These are phyloP conservation scores for Alternaria solani DNA, from an alignment of 2,329 filamentous ascomycete species.

Conservation along the genomic window DNA sequence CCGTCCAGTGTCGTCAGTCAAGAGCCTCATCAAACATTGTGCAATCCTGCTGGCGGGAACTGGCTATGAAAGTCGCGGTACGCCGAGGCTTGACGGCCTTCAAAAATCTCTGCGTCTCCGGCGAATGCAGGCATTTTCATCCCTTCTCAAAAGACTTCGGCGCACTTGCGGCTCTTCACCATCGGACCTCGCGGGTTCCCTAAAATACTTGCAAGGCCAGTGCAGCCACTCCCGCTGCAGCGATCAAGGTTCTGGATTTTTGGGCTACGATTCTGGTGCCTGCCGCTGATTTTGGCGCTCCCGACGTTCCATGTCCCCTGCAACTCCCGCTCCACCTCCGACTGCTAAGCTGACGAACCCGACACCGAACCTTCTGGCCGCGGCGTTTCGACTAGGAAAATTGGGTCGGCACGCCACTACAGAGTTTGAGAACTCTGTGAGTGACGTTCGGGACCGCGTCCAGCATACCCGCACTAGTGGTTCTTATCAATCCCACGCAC, in stretches of 20 bases:
- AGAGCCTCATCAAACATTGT: conserved; percentile 18
- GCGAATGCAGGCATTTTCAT: conserved; percentile 22
- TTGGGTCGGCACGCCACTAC: conserved; percentile 29
- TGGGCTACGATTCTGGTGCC: conserved; percentile 24
- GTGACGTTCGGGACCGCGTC: conserved; percentile 21
- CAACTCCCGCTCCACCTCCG: conserved; percentile 31
- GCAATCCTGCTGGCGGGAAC: conserved; percentile 6
- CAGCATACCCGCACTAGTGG: conserved; percentile 22
- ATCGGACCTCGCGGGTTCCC: conserved; percentile 24
- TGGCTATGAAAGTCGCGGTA: conserved; percentile 14
- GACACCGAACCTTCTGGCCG: conserved; percentile 46
- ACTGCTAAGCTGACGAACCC: conserved; percentile 39
- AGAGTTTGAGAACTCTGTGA: conserved; percentile 25
- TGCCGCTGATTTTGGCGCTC: conserved; percentile 30
- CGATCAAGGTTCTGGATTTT: conserved; percentile 24
- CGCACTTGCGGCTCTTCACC: conserved; percentile 18
- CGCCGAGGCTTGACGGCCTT: neutral
- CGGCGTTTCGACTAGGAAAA: conserved; percentile 32
- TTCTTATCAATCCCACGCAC: conserved; percentile 31
- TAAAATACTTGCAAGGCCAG: conserved; percentile 28
- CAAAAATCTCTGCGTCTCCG: conserved; percentile 19
- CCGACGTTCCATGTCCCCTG: conserved; percentile 30
- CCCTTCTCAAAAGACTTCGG: conserved; percentile 16
- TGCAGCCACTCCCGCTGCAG: conserved; percentile 41
- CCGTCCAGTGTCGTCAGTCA: conserved; percentile 33